Evolutionary conservation across 306 rosid genomes (phyloP), one percentile per base, ranked within the genome.

Genomic region (Cajanus cajan): DNA sequence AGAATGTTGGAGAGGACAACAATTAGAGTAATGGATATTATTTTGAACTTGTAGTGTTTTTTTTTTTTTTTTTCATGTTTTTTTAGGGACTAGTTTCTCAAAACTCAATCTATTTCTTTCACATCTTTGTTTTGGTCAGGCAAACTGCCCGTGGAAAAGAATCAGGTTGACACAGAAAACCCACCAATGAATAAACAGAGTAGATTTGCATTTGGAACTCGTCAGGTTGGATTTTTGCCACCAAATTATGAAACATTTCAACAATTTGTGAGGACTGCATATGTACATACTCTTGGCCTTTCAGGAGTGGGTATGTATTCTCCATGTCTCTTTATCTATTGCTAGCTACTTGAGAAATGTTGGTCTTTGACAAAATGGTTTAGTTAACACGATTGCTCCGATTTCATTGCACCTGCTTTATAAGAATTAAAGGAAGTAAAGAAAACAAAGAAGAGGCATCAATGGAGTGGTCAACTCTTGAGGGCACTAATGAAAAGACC

Each of bases 381-480:
- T 48, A 57, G 4, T 2, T 71, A 73, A 21, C 24, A 57, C 8
- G 1, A 7, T 22, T 43, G 9, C 6, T 16, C 40, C 8, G 44
- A 40, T 36, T 62, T 62, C 18, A 14, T 37, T 51, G 55, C 54
- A 40, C 51, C 16, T 64, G 16, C 16, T 31, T 66, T 47, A 28
- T 40, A 72, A 81, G 85, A 12, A 58, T 62, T 70, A 10, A 70
- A 62, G 43, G 86, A 78, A 14, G 19, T 82, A 21, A 80, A 15
- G 61, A 24, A 19, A 54, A 40, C 68, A 69, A 82, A 62, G 63
- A 25, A 61, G 45, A 85, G 76, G 57, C 92, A 89, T 57, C 33
- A 5, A 28, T 86, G 89, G 90, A 73, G 90, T 28, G 15, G 34
- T 71, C 86, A 86, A 52, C 74, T 91, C 15, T 68, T 91, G 93